Evolutionary conservation across 306 rosid genomes (phyloP).

Genomic region (Mucuna pruriens): DNA sequence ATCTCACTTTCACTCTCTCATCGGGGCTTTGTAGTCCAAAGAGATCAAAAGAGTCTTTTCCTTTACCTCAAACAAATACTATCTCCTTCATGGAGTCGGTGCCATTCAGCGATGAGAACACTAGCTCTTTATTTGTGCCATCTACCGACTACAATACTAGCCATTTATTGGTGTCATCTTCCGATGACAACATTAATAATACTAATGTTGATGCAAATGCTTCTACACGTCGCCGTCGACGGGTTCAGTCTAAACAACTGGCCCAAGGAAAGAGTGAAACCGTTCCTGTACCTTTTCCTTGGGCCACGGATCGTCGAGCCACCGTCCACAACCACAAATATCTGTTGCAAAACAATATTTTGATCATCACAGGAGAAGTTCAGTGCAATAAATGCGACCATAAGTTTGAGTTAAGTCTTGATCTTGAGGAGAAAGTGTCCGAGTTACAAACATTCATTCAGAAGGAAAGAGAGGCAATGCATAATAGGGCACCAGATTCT

Average conservation of each 20-base stretch:
- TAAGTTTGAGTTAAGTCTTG: constrained; percentile 3
- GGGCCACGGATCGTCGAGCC: constrained; percentile 60
- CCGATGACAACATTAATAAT: not conserved
- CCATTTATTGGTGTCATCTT: not conserved
- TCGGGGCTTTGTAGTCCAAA: too few relatives aligned
- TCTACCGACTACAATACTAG: not conserved
- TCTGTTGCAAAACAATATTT: not conserved
- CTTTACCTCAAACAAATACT: too few relatives aligned
- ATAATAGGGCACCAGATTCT: constrained; percentile 47
- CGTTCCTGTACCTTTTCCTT: constrained; percentile 43
- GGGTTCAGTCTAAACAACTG: not conserved
- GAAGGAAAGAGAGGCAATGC: not conserved
- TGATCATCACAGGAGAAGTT: constrained; percentile 37
- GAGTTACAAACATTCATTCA: not conserved
- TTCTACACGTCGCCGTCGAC: not conserved
- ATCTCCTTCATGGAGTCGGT: too few relatives aligned
- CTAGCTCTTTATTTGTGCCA: too few relatives aligned
- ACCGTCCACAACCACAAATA: not conserved
- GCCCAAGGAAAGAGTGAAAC: not conserved
- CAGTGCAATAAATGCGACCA: constrained; percentile 51
- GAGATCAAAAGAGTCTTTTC: too few relatives aligned
- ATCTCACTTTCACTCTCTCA: too few relatives aligned
- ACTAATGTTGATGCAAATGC: not conserved
- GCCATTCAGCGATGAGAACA: too few relatives aligned
- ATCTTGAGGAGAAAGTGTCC: not conserved